Evolutionary conservation across 2,329 filamentous ascomycete species (phyloP).

Genomic region (Zymoseptoria passerinii): DNA sequence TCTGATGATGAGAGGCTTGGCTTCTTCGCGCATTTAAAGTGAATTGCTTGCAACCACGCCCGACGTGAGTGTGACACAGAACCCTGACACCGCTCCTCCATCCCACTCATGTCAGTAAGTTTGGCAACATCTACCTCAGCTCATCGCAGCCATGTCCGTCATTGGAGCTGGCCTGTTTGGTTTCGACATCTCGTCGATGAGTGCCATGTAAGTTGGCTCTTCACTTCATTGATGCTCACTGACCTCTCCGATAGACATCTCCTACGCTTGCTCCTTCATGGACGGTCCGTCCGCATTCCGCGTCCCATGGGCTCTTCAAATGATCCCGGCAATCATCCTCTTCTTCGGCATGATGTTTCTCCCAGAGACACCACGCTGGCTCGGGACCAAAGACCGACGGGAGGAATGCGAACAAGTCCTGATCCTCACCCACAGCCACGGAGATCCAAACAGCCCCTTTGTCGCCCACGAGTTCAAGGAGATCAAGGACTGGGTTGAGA

Average conservation of each 20-base stretch:
- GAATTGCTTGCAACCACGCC: background rate
- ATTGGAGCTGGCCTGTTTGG: conserved; percentile 58
- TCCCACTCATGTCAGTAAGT: too few species aligned
- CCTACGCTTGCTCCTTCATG: conserved; percentile 56
- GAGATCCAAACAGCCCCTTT: conserved; percentile 38
- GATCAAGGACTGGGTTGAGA: conserved; percentile 56
- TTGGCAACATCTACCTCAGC: conserved; percentile 51
- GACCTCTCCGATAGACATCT: conserved; percentile 34
- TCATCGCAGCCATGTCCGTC: conserved; percentile 50
- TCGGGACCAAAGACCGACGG: conserved; percentile 55
- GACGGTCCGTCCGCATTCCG: conserved; percentile 47
- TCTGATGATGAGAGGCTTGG: background rate
- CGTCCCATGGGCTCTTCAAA: conserved; percentile 43
- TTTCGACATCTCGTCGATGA: conserved; percentile 72
- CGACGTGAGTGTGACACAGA: background rate
- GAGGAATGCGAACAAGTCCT: conserved; percentile 55
- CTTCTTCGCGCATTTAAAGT: background rate
- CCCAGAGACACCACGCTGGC: conserved; percentile 60
- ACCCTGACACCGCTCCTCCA: background rate
- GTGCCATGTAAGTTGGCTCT: conserved; percentile 32
- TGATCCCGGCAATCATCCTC: conserved; percentile 40
- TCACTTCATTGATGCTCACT: background rate
- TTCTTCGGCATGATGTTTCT: conserved; percentile 46
- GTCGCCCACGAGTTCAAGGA: conserved; percentile 62
- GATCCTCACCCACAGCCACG: conserved; percentile 53